Percentiles rank a stretch among this genome's conserved stretches.
Evolutionary conservation across 257 asterid species (phyloP).

Genomic region (Nicotiana noctiflora): DNA sequence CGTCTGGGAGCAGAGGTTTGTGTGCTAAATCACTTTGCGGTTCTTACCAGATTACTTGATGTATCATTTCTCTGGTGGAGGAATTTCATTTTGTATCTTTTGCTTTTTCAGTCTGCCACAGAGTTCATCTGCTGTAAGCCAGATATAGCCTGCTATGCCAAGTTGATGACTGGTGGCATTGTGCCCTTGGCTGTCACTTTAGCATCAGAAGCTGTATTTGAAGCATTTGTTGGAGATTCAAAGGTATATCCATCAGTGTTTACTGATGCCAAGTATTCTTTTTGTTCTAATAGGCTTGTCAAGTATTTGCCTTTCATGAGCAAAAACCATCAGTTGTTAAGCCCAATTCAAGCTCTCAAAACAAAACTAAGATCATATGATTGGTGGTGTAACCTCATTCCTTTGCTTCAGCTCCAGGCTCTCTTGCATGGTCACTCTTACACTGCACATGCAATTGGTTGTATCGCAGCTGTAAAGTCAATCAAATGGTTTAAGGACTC

Average conservation of each 20-base stretch:
- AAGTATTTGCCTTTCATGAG: too few species aligned
- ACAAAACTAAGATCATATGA: not conserved
- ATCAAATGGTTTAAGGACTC: slow-evolving; percentile 82
- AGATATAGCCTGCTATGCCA: slow-evolving; percentile 90
- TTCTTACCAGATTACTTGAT: not conserved
- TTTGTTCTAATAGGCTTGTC: too few species aligned
- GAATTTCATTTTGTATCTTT: not conserved
- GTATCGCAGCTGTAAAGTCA: slow-evolving; percentile 80
- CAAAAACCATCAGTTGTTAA: not conserved
- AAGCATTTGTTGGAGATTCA: slow-evolving; percentile 84
- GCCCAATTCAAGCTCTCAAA: not conserved
- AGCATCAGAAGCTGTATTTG: slow-evolving; percentile 70
- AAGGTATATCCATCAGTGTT: slow-evolving; percentile 41
- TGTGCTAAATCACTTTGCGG: not conserved
- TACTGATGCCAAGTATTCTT: not conserved
- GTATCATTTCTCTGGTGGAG: not conserved
- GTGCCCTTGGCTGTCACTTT: slow-evolving; percentile 89
- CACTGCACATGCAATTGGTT: slow-evolving; percentile 94
- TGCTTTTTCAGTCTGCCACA: slow-evolving; percentile 69
- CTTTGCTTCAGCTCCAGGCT: slow-evolving; percentile 72
- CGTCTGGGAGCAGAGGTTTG: slow-evolving; percentile 94
- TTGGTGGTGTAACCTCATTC: slow-evolving; percentile 3
- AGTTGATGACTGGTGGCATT: slow-evolving; percentile 96
- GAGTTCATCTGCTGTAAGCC: slow-evolving; percentile 78
- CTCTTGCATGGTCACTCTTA: slow-evolving; percentile 98